These are phyloP conservation scores for Hymenoscyphus albidus DNA, from an alignment of 2,329 filamentous ascomycete genomes.

Conservation along the genomic window DNA sequence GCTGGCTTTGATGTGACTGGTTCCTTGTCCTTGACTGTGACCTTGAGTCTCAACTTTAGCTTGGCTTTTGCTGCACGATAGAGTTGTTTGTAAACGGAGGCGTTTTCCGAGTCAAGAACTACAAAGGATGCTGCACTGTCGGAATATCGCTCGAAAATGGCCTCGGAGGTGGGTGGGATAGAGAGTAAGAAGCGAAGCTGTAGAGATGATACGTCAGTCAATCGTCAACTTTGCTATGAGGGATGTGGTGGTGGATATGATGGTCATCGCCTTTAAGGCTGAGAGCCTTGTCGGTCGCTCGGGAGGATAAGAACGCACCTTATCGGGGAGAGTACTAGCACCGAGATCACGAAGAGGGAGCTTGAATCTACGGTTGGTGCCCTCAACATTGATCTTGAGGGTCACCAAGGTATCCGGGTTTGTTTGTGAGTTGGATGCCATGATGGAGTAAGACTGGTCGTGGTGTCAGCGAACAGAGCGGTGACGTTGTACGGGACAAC, in stretches of 20 bases:
- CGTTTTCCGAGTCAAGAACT: constrained; percentile 71
- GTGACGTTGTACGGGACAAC: constrained; percentile 24
- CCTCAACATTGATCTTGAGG: constrained; percentile 78
- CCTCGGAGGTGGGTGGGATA: constrained; percentile 57
- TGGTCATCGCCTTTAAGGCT: constrained; percentile 5
- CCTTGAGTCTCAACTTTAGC: constrained; percentile 88
- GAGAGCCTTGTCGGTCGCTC: constrained; percentile 17
- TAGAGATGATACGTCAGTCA: constrained; percentile 26
- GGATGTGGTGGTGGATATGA: constrained; percentile 5
- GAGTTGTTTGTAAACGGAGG: constrained; percentile 90
- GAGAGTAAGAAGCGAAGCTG: constrained; percentile 68
- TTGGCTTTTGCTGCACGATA: constrained; percentile 97
- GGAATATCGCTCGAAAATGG: constrained; percentile 86
- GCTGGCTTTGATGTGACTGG: constrained; percentile 36
- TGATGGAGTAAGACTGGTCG: constrained; percentile 24
- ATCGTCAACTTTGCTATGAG: constrained; percentile 11
- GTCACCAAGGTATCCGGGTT: constrained; percentile 70
- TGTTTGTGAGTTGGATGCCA: constrained; percentile 32
- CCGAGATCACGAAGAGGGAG: constrained; percentile 81
- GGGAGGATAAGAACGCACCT: constrained; percentile 56
- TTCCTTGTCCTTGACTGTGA: constrained; percentile 47
- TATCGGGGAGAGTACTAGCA: constrained; percentile 68
- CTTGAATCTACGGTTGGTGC: constrained; percentile 78
- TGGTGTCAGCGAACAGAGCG: constrained; percentile 27
- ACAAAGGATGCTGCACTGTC: constrained; percentile 84